These are phyloP conservation scores for Lasiosphaeris hirsuta DNA, from an alignment of 495 filamentous ascomycete species.

Conservation along the genomic window DNA sequence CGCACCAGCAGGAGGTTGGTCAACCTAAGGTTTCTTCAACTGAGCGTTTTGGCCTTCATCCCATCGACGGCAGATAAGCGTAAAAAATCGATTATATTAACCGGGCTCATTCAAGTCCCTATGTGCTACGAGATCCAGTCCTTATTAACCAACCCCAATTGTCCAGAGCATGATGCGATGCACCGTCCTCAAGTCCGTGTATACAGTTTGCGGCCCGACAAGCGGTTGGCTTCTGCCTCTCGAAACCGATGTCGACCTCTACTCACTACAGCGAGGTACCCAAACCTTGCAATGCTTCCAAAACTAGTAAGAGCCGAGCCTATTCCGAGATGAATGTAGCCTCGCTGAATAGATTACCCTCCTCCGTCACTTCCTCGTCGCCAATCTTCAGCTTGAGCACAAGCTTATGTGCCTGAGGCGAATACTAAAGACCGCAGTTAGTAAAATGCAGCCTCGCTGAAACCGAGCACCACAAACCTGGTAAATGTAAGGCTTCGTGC, in stretches of 20 bases:
- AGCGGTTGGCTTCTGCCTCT: conserved; percentile 10
- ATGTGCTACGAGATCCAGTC: conserved; percentile 10
- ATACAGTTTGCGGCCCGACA: conserved; percentile 9
- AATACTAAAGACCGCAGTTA: conserved; percentile 52
- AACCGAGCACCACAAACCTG: conserved; percentile 56
- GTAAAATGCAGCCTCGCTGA: background rate
- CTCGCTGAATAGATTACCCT: conserved; percentile 76
- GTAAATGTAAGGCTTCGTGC: conserved; percentile 96
- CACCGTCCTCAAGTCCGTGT: conserved; percentile 2
- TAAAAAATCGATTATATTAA: conserved; percentile 14
- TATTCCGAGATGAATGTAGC: conserved; percentile 82
- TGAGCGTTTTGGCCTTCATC: background rate
- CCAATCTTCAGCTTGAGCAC: conserved; percentile 80
- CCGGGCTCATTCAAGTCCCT: background rate
- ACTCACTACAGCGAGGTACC: conserved; percentile 10
- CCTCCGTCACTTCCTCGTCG: conserved; percentile 68
- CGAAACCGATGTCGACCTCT: conserved; percentile 9
- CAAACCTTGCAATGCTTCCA: conserved; percentile 3
- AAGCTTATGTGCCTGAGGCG: conserved; percentile 51
- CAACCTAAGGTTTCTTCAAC: background rate
- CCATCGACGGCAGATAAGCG: background rate
- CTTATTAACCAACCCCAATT: conserved; percentile 5
- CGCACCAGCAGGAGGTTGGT: too few species aligned
- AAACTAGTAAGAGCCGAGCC: background rate
- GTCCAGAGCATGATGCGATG: background rate